Evolutionary conservation across 257 asterid species (phyloP), one percentile per base, ranked within the genome.

Genomic region (Perilla frutescens): DNA sequence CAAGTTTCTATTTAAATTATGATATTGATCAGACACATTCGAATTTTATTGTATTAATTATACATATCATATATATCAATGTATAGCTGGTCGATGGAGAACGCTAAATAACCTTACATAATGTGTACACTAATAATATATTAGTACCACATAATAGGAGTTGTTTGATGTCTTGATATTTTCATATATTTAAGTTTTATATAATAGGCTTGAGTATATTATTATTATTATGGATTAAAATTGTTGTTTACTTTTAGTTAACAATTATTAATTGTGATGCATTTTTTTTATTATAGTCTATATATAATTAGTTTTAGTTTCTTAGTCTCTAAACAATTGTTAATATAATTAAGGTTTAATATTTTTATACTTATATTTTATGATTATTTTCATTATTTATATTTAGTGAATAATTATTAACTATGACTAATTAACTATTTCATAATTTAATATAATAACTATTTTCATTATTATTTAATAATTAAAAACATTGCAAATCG

Each of bases 1-100:
- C 72, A 73, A 73, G 78, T 53, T 73, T 64, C 66, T 40, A 40
- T 64, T 73, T 34, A 62, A 50, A 62, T 62, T 37, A 57, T 58
- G 47, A 48, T 45, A 29, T 12, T 44, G n/a, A 45, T 37, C 14
- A 34, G 37, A 34, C 3, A 34, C 37, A 34, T 34, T 34, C 37
- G 37, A 34, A 51, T 34, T 51, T 51, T 14, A 50, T 50, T 5
- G 15, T 50, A 50, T 20, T 20, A 20, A 0, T 20, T 20, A 20
- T 20, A 20, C 26, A 20, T 20, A 20, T 0, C 26, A 20, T 29
- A 14, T 50, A 4, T 50, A 4, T 50, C 4, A n/a, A 1, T 14
- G 29, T n/a, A 3, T 14, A n/a, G 8, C 56, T 20, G 26, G 26
- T 20, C 26, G 26, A 20, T 20, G 26, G 26, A 20, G 26, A 20